Evolutionary conservation across 352 stramenopile genomes (phyloP).

Genomic region (Phytophthora melonis): DNA sequence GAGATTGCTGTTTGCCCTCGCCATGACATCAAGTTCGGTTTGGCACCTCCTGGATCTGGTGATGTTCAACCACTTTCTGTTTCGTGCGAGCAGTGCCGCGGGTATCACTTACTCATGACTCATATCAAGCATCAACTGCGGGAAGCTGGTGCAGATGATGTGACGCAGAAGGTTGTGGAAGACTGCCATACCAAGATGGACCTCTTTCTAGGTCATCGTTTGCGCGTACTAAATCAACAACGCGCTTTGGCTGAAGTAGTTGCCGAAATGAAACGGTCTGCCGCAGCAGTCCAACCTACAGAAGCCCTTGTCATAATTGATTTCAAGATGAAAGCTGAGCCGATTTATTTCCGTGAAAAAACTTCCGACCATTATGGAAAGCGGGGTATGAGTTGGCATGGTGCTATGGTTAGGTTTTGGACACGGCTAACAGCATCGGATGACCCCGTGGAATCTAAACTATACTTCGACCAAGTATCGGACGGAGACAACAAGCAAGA

Average conservation of each 20-base stretch:
- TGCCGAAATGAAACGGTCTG: constrained; percentile 5
- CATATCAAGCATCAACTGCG: not conserved
- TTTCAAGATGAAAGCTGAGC: constrained; percentile 19
- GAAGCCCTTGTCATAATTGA: constrained; percentile 27
- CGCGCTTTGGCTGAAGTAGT: not conserved
- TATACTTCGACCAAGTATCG: constrained; percentile 27
- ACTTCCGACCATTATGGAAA: constrained; percentile 3
- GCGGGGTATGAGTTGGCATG: constrained; percentile 12
- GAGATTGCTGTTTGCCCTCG: not conserved
- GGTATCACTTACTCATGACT: not conserved
- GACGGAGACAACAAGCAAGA: constrained; percentile 17
- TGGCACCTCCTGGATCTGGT: not conserved
- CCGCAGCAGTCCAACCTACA: not conserved
- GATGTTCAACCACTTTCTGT: not conserved
- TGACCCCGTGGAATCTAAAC: constrained; percentile 2
- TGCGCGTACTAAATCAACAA: constrained; percentile 17
- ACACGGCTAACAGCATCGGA: not conserved
- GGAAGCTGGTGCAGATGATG: not conserved
- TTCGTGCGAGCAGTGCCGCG: not conserved
- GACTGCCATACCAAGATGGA: constrained; percentile 12
- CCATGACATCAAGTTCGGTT: not conserved
- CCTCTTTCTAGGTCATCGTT: constrained; percentile 18
- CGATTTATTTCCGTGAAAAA: constrained; percentile 7
- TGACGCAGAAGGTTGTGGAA: not conserved
- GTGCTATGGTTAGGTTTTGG: constrained; percentile 18